Evolutionary conservation across 306 rosid species (phyloP), one percentile per base, ranked within the genome.

Genomic region (Fragaria vesca): DNA sequence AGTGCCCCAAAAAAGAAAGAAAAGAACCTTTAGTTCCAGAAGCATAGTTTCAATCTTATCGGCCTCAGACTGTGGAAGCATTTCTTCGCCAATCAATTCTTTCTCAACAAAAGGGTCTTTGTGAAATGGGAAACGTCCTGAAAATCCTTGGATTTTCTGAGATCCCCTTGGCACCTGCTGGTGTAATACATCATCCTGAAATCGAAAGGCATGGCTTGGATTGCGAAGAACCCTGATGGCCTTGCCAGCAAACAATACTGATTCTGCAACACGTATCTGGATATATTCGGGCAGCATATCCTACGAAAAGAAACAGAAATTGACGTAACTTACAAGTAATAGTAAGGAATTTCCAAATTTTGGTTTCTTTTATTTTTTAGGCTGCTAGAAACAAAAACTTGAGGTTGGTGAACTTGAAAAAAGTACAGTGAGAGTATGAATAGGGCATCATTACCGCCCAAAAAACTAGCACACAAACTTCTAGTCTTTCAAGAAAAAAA

Each of bases 21-120:
- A 24, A 55, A 16, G 82, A 79, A 95, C 99, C 99, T 91, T 93
- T 66, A 96, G 90, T 73, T 86, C 92, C 57, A 85, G 77, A 76
- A 96, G 98, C 99, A 90, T 89, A 71, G 92, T 87, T 87, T 96
- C 97, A 81, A 96, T 96, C 82, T 93, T 93, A 84, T 93, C 99
- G 12, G 96, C 97, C 88, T 96, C 97, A 81, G 91, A 76, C 81
- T 91, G 98, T 51, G 97, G 97, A 91, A 93, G 91, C 84, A 96
- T 81, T 79, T 92, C 94, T 84, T 96, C 96, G 84, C 87, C 91
- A 70, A 85, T 82, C 75, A 83, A 79, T 79, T 87, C 90, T 30
- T 83, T 67, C 82, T 84, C 91, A 71, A 76, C 76, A 76, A 81
- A 71, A 81, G 86, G 76, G 80, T 87, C 98, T 75, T 88, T 90